These are phyloP conservation scores for Daucus carota DNA, from an alignment of 129 eudicot genomes.

Conservation along the genomic window DH1_v3.0 NC_030382.2:42282501-42283000, in stretches of 20 bases:
- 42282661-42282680: conserved; percentile 59
- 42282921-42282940: background rate
- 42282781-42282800: background rate
- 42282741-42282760: background rate
- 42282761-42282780: background rate
- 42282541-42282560: background rate
- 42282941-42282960: background rate
- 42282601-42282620: background rate
- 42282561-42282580: background rate
- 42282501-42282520: background rate
- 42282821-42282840: background rate
- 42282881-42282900: background rate
- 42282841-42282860: background rate
- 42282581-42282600: background rate
- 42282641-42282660: background rate
- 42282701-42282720: conserved; percentile 77
- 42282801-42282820: background rate
- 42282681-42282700: conserved; percentile 96
- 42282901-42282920: background rate
- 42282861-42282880: background rate
- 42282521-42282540: background rate
- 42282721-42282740: conserved; percentile 52
- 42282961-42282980: background rate
- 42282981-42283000: background rate
- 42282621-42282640: background rate